These are phyloP conservation scores for Fusarium humuli DNA, from an alignment of 2,329 filamentous ascomycete genomes.

Conservation along the genomic window DNA sequence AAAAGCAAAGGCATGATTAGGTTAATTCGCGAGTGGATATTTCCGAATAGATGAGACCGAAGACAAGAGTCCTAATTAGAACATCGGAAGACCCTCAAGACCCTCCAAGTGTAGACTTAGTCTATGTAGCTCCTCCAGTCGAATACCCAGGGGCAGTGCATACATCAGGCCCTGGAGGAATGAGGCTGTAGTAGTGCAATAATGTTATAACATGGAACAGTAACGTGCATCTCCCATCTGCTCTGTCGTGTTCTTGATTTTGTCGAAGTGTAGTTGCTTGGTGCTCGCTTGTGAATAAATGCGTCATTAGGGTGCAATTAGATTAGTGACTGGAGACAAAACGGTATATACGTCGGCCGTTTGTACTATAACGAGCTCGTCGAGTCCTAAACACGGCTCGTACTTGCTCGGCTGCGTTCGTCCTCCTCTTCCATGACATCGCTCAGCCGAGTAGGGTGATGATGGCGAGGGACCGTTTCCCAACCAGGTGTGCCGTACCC, in stretches of 20 bases:
- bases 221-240: constrained; percentile 16
- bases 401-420: constrained; percentile 80
- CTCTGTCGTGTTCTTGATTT: constrained; percentile 6
- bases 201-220: constrained; percentile 28
- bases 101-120: constrained; percentile 45
- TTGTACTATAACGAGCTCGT: constrained; percentile 19
- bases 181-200: constrained; percentile 34
- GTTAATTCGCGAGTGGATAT: constrained; percentile 2
- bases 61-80: constrained; percentile 26
- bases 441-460: constrained; percentile 88
- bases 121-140: constrained; percentile 38
- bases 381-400: constrained; percentile 60
- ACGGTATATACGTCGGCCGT: constrained; percentile 33
- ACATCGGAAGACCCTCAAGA: constrained; percentile 39
- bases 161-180: constrained; percentile 30
- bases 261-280: constrained; percentile 9
- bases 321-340: constrained; percentile 22
- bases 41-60: constrained; percentile 10
- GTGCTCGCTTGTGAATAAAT: constrained; percentile 10
- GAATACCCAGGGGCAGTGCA: constrained; percentile 34
- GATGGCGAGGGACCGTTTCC: constrained; percentile 82
- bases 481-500: constrained; percentile 77
- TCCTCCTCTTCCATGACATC: constrained; percentile 90
- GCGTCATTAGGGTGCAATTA: constrained; percentile 25
- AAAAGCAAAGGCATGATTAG: not conserved